Percentiles rank a stretch among this genome's conserved stretches.
Evolutionary conservation across 495 filamentous ascomycete genomes (phyloP).

Genomic region (Neurospora sp.): DNA sequence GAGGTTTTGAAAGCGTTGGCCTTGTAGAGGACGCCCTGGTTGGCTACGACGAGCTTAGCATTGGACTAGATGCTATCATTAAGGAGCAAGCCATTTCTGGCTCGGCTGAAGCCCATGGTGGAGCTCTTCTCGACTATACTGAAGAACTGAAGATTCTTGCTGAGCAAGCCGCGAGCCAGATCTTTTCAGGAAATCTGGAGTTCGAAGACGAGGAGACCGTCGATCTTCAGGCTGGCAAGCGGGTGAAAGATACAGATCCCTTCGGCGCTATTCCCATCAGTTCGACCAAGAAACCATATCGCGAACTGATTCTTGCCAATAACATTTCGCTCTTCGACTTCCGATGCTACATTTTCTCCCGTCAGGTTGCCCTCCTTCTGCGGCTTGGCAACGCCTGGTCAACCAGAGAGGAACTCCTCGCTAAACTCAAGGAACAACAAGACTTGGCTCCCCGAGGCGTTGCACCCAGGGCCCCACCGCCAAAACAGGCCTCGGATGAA

Average conservation of each 20-base stretch:
- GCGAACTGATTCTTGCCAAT: constrained; percentile 88
- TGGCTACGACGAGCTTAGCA: constrained; percentile 83
- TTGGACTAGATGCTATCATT: constrained; percentile 73
- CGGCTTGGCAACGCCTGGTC: constrained; percentile 65
- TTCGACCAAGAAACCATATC: constrained; percentile 69
- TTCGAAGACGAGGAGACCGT: constrained; percentile 37
- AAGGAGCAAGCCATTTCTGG: constrained; percentile 56
- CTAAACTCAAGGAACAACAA: constrained; percentile 48
- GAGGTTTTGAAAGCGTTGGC: constrained; percentile 92
- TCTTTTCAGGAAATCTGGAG: constrained; percentile 22
- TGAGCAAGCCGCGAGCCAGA: constrained; percentile 33
- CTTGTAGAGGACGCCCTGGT: constrained; percentile 90
- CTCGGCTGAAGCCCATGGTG: constrained; percentile 47
- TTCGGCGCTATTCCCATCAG: constrained; percentile 55
- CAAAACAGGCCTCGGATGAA: constrained; percentile 39
- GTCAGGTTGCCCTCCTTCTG: constrained; percentile 75
- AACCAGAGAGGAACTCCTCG: constrained; percentile 44
- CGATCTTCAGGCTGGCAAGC: constrained; percentile 33
- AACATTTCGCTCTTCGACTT: constrained; percentile 98
- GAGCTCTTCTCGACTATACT: constrained; percentile 56
- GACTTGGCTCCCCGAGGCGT: constrained; percentile 42
- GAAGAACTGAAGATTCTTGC: constrained; percentile 57
- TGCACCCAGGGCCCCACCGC: constrained; percentile 34
- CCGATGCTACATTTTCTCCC: constrained; percentile 83
- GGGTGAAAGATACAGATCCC: constrained; percentile 14